These are phyloP conservation scores for Camillea tinctor DNA, from an alignment of 2,329 filamentous ascomycete species.

Conservation along the genomic window DNA sequence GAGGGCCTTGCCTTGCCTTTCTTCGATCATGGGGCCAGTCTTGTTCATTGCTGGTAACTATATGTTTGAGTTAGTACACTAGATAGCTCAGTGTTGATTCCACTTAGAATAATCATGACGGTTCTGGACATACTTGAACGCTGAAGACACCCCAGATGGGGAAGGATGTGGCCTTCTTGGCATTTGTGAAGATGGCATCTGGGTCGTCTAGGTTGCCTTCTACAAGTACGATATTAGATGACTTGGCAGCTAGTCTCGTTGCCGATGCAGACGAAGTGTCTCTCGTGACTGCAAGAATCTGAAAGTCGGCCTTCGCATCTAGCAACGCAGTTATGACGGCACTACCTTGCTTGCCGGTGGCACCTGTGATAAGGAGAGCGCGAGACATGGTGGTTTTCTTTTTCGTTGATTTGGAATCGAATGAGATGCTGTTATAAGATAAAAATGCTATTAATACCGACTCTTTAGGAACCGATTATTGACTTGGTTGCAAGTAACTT, in stretches of 20 bases:
- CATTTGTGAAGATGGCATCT: slow-evolving; percentile 44
- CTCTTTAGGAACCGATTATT: too few species aligned
- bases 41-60: too few species aligned
- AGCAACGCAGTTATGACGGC: slow-evolving; percentile 43
- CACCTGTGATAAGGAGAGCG: slow-evolving; percentile 43
- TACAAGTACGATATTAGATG: slow-evolving; percentile 38
- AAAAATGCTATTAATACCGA: too few species aligned
- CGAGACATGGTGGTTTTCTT: slow-evolving; percentile 27
- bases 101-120: too few species aligned
- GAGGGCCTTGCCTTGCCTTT: slow-evolving; percentile 54
- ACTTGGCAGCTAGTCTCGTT: slow-evolving; percentile 44
- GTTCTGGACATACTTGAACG: slow-evolving; percentile 43
- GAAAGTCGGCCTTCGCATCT: slow-evolving; percentile 19
- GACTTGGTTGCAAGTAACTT: too few species aligned
- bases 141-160: slow-evolving; percentile 61
- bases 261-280: slow-evolving; percentile 46
- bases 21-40: slow-evolving; percentile 25
- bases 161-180: slow-evolving; percentile 15
- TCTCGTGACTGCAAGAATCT: slow-evolving; percentile 59
- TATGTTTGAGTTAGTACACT: too few species aligned
- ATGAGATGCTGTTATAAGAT: not conserved
- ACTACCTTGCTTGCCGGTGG: slow-evolving; percentile 48
- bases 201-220: slow-evolving; percentile 56
- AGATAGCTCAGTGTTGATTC: too few species aligned
- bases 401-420: not conserved